Conservation (phyloP, 2,329 filamentous ascomycete species). For the Aspergillus caelatus region DNA sequence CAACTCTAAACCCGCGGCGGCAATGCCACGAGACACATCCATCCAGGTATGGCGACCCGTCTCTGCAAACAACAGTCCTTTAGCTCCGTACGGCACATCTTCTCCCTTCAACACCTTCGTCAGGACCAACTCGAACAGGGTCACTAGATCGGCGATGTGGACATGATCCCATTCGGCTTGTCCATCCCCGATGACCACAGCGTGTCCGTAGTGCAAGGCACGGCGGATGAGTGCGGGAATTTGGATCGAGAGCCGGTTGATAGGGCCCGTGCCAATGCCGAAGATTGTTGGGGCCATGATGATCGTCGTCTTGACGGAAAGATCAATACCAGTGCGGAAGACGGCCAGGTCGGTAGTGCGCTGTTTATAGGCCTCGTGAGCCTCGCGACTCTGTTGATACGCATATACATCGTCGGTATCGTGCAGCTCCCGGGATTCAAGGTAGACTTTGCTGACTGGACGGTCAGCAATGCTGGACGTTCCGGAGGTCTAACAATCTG, state of each 20-base stretch:
- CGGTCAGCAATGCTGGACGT: slow-evolving; percentile 40
- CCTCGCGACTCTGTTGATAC: slow-evolving; percentile 44
- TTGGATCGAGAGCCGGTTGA: slow-evolving; percentile 44
- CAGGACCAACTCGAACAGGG: slow-evolving; percentile 44
- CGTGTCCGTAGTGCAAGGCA: slow-evolving; percentile 34
- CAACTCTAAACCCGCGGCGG: not conserved
- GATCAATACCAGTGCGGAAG: slow-evolving; percentile 41
- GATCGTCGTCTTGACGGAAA: slow-evolving; percentile 49
- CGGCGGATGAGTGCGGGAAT: slow-evolving; percentile 39
- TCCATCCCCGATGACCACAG: slow-evolving; percentile 42
- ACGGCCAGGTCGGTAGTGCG: slow-evolving; percentile 51
- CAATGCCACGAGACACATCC: slow-evolving; percentile 7
- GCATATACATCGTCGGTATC: slow-evolving; percentile 51
- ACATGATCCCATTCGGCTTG: slow-evolving; percentile 47
- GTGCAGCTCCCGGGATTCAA: slow-evolving; percentile 41
- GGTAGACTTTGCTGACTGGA: slow-evolving; percentile 37
- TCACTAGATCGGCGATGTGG: slow-evolving; percentile 49
- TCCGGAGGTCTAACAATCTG: not conserved
- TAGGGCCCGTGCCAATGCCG: slow-evolving; percentile 38
- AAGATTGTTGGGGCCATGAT: slow-evolving; percentile 54
- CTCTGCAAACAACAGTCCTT: slow-evolving; percentile 44
- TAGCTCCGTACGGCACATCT: slow-evolving; percentile 32
- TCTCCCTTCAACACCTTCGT: slow-evolving; percentile 17
- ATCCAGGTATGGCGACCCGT: slow-evolving; percentile 46
- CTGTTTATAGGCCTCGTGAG: slow-evolving; percentile 43